Base-by-base conservation (phyloP, 495 filamentous ascomycete species). In the Chaetomium tenue region DNA sequence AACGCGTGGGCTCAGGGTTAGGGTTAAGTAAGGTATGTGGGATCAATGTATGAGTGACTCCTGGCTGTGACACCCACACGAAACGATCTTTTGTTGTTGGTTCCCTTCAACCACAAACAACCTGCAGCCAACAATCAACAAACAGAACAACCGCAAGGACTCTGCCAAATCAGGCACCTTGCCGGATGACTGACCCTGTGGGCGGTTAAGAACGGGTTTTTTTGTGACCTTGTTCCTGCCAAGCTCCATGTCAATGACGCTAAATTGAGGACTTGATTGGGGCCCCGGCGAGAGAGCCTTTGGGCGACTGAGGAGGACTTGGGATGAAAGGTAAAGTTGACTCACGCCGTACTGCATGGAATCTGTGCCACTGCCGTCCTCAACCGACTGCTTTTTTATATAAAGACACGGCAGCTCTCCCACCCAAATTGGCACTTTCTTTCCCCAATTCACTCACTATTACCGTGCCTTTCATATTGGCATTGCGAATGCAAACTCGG, bases 201-300 rank as follows among this genome's bases (percentile, higher is more conserved):
- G 28, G 28, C 28, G 39, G 39, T 9, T 40, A 40, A 15, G 39
- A 9, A 40, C 39, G 9, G 9, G 9, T 15, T 3, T 40, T 2
- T 44, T 12, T 12, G 33, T 5, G 40, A 3, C 13, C 40, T 4
- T 44, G 13, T 44, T 16, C 13, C 13, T 6, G 40, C 40, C 40
- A 44, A 44, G 40, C 16, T 2, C 39, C 18, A 20, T 5, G 15
- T 5, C 53, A 12, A 1, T 11, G 20, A n/a, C 33, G 33, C 28
- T 56, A 56, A 56, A 25, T 56, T 56, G 53, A 47, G 48, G 48
- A 51, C 48, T 2, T 44, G 40, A 11, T 44, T 15, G 40, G 40
- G 33, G 33, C 5, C 5, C 33, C 6, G 11, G 3, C 6, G 33
- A 12, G 33, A 5, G 33, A 37, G 7, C 30, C 3, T 33, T 7